Evolutionary conservation across 306 rosid species (phyloP), one percentile per base, ranked within the genome.

Genomic region (Inga laurina): DNA sequence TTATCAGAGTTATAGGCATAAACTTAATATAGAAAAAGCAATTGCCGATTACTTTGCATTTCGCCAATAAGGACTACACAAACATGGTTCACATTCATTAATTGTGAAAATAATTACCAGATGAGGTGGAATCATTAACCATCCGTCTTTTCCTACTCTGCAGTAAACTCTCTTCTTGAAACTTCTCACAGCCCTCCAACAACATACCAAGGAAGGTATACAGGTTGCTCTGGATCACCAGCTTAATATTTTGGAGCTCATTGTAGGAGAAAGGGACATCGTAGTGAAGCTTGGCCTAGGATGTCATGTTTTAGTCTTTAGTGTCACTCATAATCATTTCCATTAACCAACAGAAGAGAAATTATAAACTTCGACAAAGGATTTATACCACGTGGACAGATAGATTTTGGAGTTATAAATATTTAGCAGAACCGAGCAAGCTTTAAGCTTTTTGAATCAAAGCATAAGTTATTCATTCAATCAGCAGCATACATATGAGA

Each of bases 231-330:
- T 89, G 95, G 72, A 94, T 94, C 71, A 90, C 72, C 72, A 84
- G 75, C 91, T 91, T 92, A 35, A 90, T 91, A 70, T 44, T 88
- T 76, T 89, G 91, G 27, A 77, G 86, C 87, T 94, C 97, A 22
- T 78, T 88, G 59, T 74, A 90, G 21, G 93, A 85, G 91, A 91
- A 92, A 46, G 93, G 91, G 85, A 88, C 88, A 48, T 82, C 48
- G 56, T 90, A 92, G 70, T 85, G 82, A 85, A 84, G 41, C 89
- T 91, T 94, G 79, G 93, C 98, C 98, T 94, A 52, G 37, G 45
- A 87, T 30, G 73, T 71, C 79, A 70, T 59, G 79, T 82, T 79
- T 79, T 54, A 59, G 41, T 45, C 32, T 64, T 59, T 62, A 74
- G 27, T 7, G 52, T 81, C 43, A 57, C 77, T 62, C 59, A 21